Evolutionary conservation across 1,284 basidiomycete genomes (phyloP).

Genomic region (Sanghuangporus weigelae): DNA sequence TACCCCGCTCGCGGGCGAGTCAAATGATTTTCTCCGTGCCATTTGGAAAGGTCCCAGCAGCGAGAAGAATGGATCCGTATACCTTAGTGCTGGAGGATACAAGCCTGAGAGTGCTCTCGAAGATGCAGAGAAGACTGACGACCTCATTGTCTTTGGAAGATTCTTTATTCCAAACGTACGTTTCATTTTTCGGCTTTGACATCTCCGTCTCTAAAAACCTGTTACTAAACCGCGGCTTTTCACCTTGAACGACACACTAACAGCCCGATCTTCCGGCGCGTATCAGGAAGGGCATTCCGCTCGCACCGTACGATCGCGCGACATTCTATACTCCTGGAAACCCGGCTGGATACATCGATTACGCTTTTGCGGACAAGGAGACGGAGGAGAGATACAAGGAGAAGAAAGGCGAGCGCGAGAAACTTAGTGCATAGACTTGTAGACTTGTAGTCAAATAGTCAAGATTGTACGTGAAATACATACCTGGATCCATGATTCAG

Average conservation of each 20-base stretch:
- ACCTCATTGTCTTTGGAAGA: slow-evolving; percentile 39
- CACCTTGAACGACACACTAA: no score
- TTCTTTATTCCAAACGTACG: slow-evolving; percentile 41
- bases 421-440: no score
- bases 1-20: slow-evolving; percentile 22
- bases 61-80: slow-evolving; percentile 6
- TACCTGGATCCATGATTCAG: no score
- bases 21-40: slow-evolving; percentile 32
- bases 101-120: slow-evolving; percentile 23
- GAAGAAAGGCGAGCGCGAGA: neutral
- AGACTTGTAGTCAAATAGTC: no score
- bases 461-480: no score
- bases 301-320: slow-evolving; percentile 16
- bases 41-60: slow-evolving; percentile 26
- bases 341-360: slow-evolving; percentile 17
- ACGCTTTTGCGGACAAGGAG: slow-evolving; percentile 14
- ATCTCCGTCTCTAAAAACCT: neutral
- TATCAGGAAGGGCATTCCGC: slow-evolving; percentile 16
- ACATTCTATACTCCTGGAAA: slow-evolving; percentile 16
- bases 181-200: neutral
- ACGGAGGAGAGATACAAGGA: slow-evolving; percentile 7
- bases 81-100: slow-evolving; percentile 11
- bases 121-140: slow-evolving; percentile 29
- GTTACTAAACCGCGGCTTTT: no score
- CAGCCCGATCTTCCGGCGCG: slow-evolving; percentile 20